Percentiles rank a stretch among this genome's conserved stretches.
Evolutionary conservation across 441 rosid genomes (phyloP).

Genomic region (Eruca vesicaria): DNA sequence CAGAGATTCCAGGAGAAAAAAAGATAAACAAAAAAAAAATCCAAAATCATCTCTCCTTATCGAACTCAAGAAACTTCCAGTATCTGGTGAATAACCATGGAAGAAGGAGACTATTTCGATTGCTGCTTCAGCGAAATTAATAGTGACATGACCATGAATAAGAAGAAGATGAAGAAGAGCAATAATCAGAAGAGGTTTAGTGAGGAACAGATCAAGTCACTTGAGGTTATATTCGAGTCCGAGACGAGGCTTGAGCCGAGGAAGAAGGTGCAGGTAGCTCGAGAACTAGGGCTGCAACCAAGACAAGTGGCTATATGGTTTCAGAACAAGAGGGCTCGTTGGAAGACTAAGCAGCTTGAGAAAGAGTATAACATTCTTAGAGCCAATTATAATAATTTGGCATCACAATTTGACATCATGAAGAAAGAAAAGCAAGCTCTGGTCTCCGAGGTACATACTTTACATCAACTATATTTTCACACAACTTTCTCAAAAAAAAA

Average conservation of each 20-base stretch:
- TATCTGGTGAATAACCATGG: conserved; percentile 24
- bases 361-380: conserved; percentile 51
- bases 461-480: too few species aligned
- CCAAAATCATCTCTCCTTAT: conserved; percentile 27
- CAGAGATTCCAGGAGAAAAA: conserved; percentile 9
- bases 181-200: conserved; percentile 59
- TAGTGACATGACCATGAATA: conserved; percentile 2
- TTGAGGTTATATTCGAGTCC: conserved; percentile 67
- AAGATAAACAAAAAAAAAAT: not conserved
- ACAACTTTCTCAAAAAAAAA: too few species aligned
- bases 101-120: conserved; percentile 29
- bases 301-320: conserved; percentile 88
- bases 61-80: conserved; percentile 42
- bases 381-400: conserved; percentile 51
- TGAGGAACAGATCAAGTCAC: conserved; percentile 58
- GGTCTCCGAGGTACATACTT: conserved; percentile 46
- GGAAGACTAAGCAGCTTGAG: conserved; percentile 76
- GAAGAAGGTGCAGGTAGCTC: conserved; percentile 62
- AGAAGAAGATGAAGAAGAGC: conserved; percentile 37
- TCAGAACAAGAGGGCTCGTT: conserved; percentile 80
- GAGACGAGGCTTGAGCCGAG: conserved; percentile 71
- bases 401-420: conserved; percentile 46
- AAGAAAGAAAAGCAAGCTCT: conserved; percentile 61
- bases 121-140: conserved; percentile 28
- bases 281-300: conserved; percentile 73